Conservation (phyloP, 805 yeast genomes). For the Saccharomycopsis fodiens region DNA sequence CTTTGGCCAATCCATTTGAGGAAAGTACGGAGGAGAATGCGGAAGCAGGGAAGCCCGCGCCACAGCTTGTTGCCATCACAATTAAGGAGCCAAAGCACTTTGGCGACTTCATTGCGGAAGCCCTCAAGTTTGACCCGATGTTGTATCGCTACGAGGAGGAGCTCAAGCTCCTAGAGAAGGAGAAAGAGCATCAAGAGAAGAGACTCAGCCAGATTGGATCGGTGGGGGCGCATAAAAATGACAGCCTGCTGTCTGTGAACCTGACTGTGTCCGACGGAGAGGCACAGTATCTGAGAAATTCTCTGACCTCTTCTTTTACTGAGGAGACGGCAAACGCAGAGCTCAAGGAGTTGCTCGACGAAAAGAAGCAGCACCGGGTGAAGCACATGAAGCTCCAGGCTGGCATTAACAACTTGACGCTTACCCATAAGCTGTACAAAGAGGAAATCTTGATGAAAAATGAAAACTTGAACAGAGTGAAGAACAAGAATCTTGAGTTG, state of each 20-base stretch:
- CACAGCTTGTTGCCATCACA: slow-evolving; percentile 14
- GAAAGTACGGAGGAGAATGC: background rate
- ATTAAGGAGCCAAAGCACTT: slow-evolving; percentile 16
- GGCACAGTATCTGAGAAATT: background rate
- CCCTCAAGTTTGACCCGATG: slow-evolving; percentile 18
- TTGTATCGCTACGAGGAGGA: slow-evolving; percentile 18
- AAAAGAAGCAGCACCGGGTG: slow-evolving; percentile 13
- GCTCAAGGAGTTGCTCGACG: slow-evolving; percentile 4
- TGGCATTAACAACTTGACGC: slow-evolving; percentile 18
- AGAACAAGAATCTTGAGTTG: slow-evolving; percentile 12
- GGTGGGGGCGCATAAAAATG: background rate
- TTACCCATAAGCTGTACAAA: slow-evolving; percentile 17
- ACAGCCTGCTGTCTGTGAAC: slow-evolving; percentile 7
- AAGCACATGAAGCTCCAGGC: slow-evolving; percentile 17
- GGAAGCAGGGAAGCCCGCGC: slow-evolving; percentile 3
- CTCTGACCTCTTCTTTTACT: slow-evolving; percentile 2
- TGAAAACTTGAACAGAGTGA: slow-evolving; percentile 13
- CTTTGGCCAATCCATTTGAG: slow-evolving; percentile 6
- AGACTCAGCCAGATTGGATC: slow-evolving; percentile 1
- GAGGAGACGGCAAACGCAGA: slow-evolving; percentile 11
- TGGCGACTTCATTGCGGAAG: slow-evolving; percentile 17
- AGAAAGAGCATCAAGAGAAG: background rate
- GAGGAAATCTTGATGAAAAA: slow-evolving; percentile 17
- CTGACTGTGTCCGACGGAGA: slow-evolving; percentile 6
- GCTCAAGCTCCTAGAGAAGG: slow-evolving; percentile 14